Evolutionary conservation across 2,329 filamentous ascomycete species (phyloP).

Genomic region (Neonectria magnoliae): DNA sequence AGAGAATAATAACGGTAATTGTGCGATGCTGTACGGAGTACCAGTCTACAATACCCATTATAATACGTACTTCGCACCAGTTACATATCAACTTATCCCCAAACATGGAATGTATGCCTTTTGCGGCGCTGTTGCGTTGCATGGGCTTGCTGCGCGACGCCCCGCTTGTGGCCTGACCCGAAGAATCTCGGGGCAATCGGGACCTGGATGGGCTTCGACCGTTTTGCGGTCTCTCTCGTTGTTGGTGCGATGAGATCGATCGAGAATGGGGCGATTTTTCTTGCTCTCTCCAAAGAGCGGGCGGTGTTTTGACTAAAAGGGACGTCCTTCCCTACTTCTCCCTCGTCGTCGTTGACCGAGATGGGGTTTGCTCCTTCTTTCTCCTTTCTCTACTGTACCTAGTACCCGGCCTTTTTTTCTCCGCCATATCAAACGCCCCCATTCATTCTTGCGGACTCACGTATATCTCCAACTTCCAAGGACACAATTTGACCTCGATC

Average conservation of each 20-base stretch:
- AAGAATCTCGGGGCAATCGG: slow-evolving; percentile 37
- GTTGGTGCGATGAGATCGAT: slow-evolving; percentile 29
- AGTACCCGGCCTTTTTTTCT: background rate
- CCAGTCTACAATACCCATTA: too few relatives aligned
- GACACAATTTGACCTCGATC: background rate
- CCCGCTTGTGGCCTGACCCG: slow-evolving; percentile 40
- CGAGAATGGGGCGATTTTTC: slow-evolving; percentile 1
- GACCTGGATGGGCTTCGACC: slow-evolving; percentile 8
- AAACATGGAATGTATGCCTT: background rate
- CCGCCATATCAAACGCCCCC: background rate
- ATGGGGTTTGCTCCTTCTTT: background rate
- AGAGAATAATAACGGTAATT: too few relatives aligned
- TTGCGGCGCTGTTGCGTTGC: background rate
- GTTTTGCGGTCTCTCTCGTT: background rate
- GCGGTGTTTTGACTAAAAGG: slow-evolving; percentile 1
- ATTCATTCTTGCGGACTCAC: background rate
- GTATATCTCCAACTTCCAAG: background rate
- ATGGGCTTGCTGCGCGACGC: slow-evolving; percentile 16
- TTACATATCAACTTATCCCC: too few relatives aligned
- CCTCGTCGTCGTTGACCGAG: too few relatives aligned
- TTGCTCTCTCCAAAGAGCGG: background rate
- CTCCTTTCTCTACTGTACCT: background rate
- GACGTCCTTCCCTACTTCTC: background rate
- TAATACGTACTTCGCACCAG: too few relatives aligned
- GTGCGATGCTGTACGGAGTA: too few relatives aligned